Percentiles rank a stretch among this genome's conserved stretches.
Conservation (phyloP, 2,329 filamentous ascomycete genomes). For the Anthostomella pinea region DNA sequence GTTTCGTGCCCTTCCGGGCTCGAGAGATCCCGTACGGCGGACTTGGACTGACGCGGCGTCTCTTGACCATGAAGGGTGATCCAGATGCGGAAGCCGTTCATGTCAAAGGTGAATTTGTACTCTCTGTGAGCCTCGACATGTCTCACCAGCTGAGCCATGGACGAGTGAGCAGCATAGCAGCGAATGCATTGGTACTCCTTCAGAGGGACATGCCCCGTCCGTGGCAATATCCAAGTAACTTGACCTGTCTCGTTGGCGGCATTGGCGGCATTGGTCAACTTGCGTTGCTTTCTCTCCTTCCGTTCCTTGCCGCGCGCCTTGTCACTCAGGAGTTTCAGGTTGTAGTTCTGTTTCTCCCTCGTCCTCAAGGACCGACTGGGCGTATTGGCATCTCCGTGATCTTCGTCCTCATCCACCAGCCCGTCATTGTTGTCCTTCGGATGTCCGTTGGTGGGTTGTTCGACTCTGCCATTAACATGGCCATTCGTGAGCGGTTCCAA, state of each 20-base stretch:
- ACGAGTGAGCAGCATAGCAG: conserved; percentile 47
- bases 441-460: conserved; percentile 21
- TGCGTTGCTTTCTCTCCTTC: conserved; percentile 41
- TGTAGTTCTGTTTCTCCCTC: conserved; percentile 53
- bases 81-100: conserved; percentile 22
- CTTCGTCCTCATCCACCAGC: conserved; percentile 35
- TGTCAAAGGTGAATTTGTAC: conserved; percentile 42
- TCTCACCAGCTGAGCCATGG: conserved; percentile 45
- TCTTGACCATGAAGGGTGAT: conserved; percentile 27
- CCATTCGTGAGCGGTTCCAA: conserved; percentile 32
- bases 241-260: conserved; percentile 28
- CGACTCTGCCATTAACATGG: conserved; percentile 30
- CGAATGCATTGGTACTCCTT: conserved; percentile 50
- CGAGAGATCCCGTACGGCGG: conserved; percentile 17
- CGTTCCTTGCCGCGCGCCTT: conserved; percentile 52
- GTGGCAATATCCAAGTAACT: conserved; percentile 46
- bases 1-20: conserved; percentile 26
- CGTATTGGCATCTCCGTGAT: conserved; percentile 48
- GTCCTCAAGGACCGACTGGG: conserved; percentile 50
- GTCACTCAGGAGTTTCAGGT: conserved; percentile 57
- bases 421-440: conserved; percentile 21
- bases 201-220: conserved; percentile 43
- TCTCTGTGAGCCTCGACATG: conserved; percentile 49
- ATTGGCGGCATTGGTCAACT: conserved; percentile 25
- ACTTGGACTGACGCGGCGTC: conserved; percentile 20